These are phyloP conservation scores for Colletotrichum echinochloae DNA, from an alignment of 2,329 filamentous ascomycete species.

Conservation along the genomic window DNA sequence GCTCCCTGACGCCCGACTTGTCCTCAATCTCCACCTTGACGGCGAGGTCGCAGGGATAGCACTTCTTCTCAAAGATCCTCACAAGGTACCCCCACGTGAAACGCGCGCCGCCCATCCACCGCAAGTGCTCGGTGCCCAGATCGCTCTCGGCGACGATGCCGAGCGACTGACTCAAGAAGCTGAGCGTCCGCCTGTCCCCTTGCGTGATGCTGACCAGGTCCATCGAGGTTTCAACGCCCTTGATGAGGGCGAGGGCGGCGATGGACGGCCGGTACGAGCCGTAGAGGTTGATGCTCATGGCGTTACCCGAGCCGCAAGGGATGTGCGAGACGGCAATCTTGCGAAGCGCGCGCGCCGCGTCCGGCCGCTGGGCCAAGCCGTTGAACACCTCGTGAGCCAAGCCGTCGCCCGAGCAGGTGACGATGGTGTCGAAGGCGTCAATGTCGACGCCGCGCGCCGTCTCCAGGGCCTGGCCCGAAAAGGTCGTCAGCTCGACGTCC, in stretches of 20 bases:
- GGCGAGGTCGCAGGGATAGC: slow-evolving; percentile 91
- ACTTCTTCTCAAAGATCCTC: slow-evolving; percentile 78
- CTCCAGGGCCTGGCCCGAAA: slow-evolving; percentile 81
- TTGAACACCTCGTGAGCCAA: slow-evolving; percentile 96
- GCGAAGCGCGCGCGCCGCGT: slow-evolving; percentile 79
- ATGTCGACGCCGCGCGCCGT: slow-evolving; percentile 82
- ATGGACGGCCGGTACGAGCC: slow-evolving; percentile 81
- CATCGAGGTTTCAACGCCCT: slow-evolving; percentile 84
- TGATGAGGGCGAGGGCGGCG: slow-evolving; percentile 86
- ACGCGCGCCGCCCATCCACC: slow-evolving; percentile 90
- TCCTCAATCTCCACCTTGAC: slow-evolving; percentile 84
- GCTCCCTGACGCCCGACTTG: slow-evolving; percentile 79
- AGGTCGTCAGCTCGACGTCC: slow-evolving; percentile 78
- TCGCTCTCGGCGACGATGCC: slow-evolving; percentile 93
- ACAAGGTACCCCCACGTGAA: slow-evolving; percentile 89
- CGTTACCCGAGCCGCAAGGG: slow-evolving; percentile 94
- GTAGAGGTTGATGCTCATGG: slow-evolving; percentile 89
- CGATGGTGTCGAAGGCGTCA: slow-evolving; percentile 84
- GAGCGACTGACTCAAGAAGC: slow-evolving; percentile 90
- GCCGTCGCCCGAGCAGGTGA: slow-evolving; percentile 93
- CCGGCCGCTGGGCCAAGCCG: slow-evolving; percentile 80
- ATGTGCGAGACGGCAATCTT: slow-evolving; percentile 87
- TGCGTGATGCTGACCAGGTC: slow-evolving; percentile 92
- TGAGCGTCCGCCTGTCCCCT: slow-evolving; percentile 77
- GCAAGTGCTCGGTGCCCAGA: slow-evolving; percentile 87